Evolutionary conservation across 768 basidiomycete genomes (phyloP).

Genomic region (Mycena venus): DNA sequence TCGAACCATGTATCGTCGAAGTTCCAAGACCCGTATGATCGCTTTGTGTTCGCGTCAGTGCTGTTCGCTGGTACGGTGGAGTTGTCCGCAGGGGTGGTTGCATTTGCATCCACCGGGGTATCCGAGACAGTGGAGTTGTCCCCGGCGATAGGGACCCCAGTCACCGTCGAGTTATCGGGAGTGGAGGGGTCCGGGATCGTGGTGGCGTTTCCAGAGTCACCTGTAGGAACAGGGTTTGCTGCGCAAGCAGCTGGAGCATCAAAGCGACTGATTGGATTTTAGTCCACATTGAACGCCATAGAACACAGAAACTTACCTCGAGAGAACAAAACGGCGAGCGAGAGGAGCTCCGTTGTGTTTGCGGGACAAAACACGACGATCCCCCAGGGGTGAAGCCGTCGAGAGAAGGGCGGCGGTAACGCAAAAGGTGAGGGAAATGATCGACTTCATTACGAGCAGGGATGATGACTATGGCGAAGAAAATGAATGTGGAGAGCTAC

Average conservation of each 20-base stretch:
- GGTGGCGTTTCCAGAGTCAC: conserved; percentile 18
- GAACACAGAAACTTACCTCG: conserved; percentile 39
- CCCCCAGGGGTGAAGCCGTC: conserved; percentile 48
- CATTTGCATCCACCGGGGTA: not conserved
- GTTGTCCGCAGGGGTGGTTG: conserved; percentile 25
- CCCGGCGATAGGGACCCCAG: not conserved
- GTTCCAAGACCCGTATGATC: conserved; percentile 32
- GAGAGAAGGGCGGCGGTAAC: conserved; percentile 41
- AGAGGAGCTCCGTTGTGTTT: conserved; percentile 46
- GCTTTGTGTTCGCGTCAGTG: not conserved
- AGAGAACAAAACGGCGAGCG: conserved; percentile 47
- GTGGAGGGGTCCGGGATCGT: not conserved
- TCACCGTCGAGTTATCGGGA: conserved; percentile 22
- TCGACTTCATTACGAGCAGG: conserved; percentile 45
- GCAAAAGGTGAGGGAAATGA: conserved; percentile 42
- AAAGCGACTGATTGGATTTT: conserved; percentile 38
- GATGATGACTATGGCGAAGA: conserved; percentile 25
- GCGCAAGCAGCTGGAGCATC: conserved; percentile 50
- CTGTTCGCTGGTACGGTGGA: conserved; percentile 22
- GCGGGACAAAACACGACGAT: conserved; percentile 51
- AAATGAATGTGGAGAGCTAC: conserved; percentile 47
- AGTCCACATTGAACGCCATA: not conserved
- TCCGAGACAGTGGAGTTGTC: conserved; percentile 12
- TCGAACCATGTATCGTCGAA: conserved; percentile 59
- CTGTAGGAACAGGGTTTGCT: conserved; percentile 36